These are phyloP conservation scores for Melaleuca quinquenervia DNA, from an alignment of 345 rosid genomes.

Conservation along the genomic window DNA sequence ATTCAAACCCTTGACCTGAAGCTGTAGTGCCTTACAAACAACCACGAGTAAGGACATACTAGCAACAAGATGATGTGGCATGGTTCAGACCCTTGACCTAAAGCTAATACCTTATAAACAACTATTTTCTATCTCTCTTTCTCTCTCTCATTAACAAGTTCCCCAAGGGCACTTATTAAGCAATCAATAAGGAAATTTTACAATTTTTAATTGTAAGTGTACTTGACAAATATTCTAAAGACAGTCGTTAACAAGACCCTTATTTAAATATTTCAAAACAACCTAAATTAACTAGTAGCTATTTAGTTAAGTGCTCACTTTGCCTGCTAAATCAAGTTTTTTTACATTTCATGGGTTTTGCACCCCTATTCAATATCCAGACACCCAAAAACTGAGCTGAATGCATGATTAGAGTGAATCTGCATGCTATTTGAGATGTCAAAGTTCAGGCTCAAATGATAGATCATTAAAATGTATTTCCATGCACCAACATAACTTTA, in stretches of 20 bases:
- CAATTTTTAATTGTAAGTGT: neutral
- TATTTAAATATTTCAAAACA: neutral
- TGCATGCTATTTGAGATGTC: neutral
- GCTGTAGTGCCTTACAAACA: too few species aligned
- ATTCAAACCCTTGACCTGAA: too few species aligned
- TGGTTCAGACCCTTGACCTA: too few species aligned
- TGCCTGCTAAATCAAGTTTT: neutral
- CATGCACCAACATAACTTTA: neutral
- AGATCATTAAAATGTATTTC: neutral
- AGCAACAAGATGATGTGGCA: too few species aligned
- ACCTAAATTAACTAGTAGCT: neutral
- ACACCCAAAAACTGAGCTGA: neutral
- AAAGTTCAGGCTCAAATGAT: neutral
- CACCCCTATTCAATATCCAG: neutral
- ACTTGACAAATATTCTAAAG: neutral
- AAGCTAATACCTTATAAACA: too few species aligned
- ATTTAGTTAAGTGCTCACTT: neutral
- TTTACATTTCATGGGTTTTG: neutral
- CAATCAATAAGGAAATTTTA: neutral
- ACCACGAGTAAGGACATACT: too few species aligned
- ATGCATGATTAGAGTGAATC: neutral
- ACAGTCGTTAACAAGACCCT: neutral
- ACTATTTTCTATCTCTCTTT: too few species aligned
- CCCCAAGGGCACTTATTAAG: neutral
- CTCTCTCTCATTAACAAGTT: neutral